Evolutionary conservation across 352 stramenopile genomes (phyloP), one percentile per base, ranked within the genome.

Genomic region (Saprolegnia diclina): DNA sequence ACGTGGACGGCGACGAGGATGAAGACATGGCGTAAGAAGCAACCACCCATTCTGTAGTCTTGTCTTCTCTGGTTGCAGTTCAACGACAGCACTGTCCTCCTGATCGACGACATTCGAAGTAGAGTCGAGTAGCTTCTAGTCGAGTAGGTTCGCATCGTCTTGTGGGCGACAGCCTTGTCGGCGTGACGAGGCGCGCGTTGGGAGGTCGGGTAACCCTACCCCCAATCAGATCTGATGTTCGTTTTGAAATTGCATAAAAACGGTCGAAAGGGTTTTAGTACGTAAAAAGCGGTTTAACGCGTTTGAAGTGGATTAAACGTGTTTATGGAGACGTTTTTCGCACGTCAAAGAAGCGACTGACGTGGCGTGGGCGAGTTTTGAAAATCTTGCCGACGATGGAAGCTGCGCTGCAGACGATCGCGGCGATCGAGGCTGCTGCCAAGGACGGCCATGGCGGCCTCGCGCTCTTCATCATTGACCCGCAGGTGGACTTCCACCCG

Each of bases 401-500:
- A 21, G 57, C 57, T 1, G 57, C 57, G 16, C 44, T 55, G 5
- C 32, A 32, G 11, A 56, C 40, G 3, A 22, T 66, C 7, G 57
- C 57, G 19, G 19, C 48, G 14, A 18, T 55, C 19, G 57, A 66
- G 26, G n/a, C 14, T 4, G 44, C 21, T 22, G 37, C 40, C 22
- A 37, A 53, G 24, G 37, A 73, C n/a, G 57, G 18, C 19, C 19
- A 22, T n/a, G 83, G 83, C 32, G 87, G 85, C 0, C 44, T 88
- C 26, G 79, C 74, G 35, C 79, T 99, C 18, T 72, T 99, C 24
- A 81, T 99, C 64, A 96, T 99, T 55, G 96, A 99, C 77, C 81
- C 94, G 71, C 96, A 98, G 74, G 86, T 95, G 45, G 94, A 98
- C 73, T 99, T 99, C 79, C 96, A 99, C 77, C 89, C 92, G 2